Conservation (phyloP, 202 grass and related monocot genomes). For the Zoysia matrella region DNA sequence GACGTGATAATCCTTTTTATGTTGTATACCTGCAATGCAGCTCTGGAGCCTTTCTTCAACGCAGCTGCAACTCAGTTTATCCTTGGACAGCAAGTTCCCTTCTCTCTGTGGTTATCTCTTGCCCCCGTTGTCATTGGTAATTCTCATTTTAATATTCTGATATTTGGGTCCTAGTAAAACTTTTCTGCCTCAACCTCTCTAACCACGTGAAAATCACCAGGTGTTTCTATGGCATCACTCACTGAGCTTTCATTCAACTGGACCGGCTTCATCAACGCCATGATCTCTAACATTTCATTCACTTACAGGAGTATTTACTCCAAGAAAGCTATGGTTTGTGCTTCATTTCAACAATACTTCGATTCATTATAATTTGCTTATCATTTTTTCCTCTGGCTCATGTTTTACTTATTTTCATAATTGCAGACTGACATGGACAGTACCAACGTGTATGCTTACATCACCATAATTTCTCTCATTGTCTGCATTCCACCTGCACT, state of each 20-base stretch:
- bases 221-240: slow-evolving; percentile 97
- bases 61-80: slow-evolving; percentile 97
- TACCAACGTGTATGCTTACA: slow-evolving; percentile 98
- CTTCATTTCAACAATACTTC: slow-evolving; percentile 28
- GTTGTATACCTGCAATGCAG: slow-evolving; percentile 49
- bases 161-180: slow-evolving; percentile 4
- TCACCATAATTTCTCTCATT: slow-evolving; percentile 90
- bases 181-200: slow-evolving; percentile 41
- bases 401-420: slow-evolving; percentile 33
- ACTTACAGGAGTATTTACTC: slow-evolving; percentile 99
- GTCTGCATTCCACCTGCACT: slow-evolving; percentile 94
- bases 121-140: slow-evolving; percentile 96
- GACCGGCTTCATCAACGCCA: slow-evolving; percentile 95
- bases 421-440: slow-evolving; percentile 99
- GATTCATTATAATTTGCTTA: slow-evolving; percentile 28
- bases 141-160: slow-evolving; percentile 34
- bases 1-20: slow-evolving; percentile 34
- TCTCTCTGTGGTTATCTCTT: slow-evolving; percentile 91
- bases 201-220: slow-evolving; percentile 57
- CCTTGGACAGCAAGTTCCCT: slow-evolving; percentile 94
- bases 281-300: slow-evolving; percentile 99
- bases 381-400: not conserved
- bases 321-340: slow-evolving; percentile 97
- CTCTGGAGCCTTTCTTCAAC: slow-evolving; percentile 99
- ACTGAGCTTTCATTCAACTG: slow-evolving; percentile 99